Evolutionary conservation across 306 rosid genomes (phyloP).

Genomic region (Cicer chorassanicum): DNA sequence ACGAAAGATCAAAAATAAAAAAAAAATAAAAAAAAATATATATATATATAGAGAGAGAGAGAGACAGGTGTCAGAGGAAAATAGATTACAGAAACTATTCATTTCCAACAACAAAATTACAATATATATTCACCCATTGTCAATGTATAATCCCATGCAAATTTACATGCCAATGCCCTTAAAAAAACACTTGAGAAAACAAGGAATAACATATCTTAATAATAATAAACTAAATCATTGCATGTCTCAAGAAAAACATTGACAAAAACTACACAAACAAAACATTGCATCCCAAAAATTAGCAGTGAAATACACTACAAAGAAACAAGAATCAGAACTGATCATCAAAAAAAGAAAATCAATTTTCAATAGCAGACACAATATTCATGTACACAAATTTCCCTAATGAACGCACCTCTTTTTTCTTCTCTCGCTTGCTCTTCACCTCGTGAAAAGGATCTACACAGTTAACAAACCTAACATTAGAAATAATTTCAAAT

Average conservation of each 20-base stretch:
- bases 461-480: conserved; percentile 47
- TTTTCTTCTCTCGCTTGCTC: conserved; percentile 98
- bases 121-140: not conserved
- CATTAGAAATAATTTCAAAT: conserved; percentile 43
- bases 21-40: no score
- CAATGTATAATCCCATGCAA: not conserved
- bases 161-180: not conserved
- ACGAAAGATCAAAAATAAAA: not conserved
- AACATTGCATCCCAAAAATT: not conserved
- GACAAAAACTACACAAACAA: not conserved
- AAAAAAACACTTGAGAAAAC: no score
- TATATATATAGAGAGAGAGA: no score
- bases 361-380: conserved; percentile 9
- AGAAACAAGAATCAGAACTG: conserved; percentile 3
- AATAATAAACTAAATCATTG: no score
- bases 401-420: conserved; percentile 63
- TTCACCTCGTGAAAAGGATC: conserved; percentile 99
- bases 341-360: not conserved
- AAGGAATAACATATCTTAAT: no score
- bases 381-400: conserved; percentile 18
- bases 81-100: not conserved
- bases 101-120: conserved; percentile 18
- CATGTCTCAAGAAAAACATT: no score
- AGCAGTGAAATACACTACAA: not conserved
- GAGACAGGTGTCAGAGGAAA: not conserved